Percentiles rank a stretch among this genome's conserved stretches.
These are phyloP conservation scores for Dissophora ornata DNA, from an alignment of 192 early-diverging fungal genomes.

Conservation along the genomic window DNA sequence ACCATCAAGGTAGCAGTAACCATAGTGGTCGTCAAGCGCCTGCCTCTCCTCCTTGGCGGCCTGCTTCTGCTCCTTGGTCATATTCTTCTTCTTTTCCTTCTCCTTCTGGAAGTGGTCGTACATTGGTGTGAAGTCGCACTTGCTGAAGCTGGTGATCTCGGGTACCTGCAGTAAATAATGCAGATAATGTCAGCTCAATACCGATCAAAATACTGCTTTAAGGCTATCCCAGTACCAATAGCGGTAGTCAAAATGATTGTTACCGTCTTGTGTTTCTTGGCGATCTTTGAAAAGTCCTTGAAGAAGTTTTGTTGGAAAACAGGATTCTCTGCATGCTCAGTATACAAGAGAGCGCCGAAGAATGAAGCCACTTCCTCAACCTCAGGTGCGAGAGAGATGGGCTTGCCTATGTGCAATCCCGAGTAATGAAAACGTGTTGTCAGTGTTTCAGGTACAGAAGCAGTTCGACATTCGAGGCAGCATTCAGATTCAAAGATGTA, in stretches of 20 bases:
- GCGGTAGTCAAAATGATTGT: too few relatives aligned
- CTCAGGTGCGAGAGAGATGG: conserved; percentile 71
- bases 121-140: conserved; percentile 93
- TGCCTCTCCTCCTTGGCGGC: conserved; percentile 77
- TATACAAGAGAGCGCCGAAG: conserved; percentile 88
- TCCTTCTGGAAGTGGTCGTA: conserved; percentile 78
- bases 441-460: too few relatives aligned
- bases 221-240: too few relatives aligned
- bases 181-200: too few relatives aligned
- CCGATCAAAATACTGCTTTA: too few relatives aligned
- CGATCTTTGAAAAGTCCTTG: conserved; percentile 79
- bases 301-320: conserved; percentile 95
- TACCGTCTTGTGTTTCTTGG: conserved; percentile 72
- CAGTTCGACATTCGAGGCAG: too few relatives aligned
- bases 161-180: too few relatives aligned
- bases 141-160: conserved; percentile 78
- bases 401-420: conserved; percentile 45
- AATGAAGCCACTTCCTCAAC: conserved; percentile 97
- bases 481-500: background rate
- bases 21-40: conserved; percentile 80
- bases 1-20: conserved; percentile 82
- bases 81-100: conserved; percentile 82
- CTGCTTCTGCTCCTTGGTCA: conserved; percentile 93
- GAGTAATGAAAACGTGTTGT: too few relatives aligned
- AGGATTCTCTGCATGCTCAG: conserved; percentile 85